These are phyloP conservation scores for Aureobasidium leucospermi DNA, from an alignment of 2,329 filamentous ascomycete species.

Conservation along the genomic window DNA sequence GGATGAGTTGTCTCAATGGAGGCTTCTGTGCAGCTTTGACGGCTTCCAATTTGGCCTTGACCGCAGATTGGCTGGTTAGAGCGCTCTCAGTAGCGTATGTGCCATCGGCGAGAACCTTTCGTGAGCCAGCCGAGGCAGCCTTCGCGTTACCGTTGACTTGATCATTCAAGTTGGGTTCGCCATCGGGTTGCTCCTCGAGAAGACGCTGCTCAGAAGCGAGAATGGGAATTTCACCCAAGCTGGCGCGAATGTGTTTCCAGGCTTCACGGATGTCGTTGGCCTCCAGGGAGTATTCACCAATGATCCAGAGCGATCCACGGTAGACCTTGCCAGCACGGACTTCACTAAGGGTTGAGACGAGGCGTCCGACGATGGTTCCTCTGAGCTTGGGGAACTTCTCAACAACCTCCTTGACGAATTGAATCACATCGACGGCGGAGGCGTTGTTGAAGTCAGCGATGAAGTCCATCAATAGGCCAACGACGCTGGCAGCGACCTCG, in stretches of 20 bases:
- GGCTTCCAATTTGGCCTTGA: conserved; percentile 84
- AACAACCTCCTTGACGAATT: conserved; percentile 97
- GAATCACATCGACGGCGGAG: conserved; percentile 94
- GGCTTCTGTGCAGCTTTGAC: conserved; percentile 97
- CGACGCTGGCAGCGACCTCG: conserved; percentile 92
- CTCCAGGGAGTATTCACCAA: conserved; percentile 93
- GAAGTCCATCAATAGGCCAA: conserved; percentile 97
- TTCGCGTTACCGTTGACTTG: conserved; percentile 78
- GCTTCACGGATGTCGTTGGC: conserved; percentile 91
- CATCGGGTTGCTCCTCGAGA: conserved; percentile 72
- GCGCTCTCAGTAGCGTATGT: conserved; percentile 97
- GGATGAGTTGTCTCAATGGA: conserved; percentile 84
- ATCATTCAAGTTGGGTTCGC: conserved; percentile 54
- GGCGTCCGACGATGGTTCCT: conserved; percentile 74
- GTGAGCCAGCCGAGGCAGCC: conserved; percentile 68
- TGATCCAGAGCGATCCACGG: conserved; percentile 91
- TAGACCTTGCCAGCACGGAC: conserved; percentile 97
- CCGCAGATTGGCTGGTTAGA: conserved; percentile 83
- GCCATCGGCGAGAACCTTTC: conserved; percentile 89
- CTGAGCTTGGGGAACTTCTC: conserved; percentile 93
- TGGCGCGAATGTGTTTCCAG: conserved; percentile 92
- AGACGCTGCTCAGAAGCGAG: conserved; percentile 89
- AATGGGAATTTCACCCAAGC: conserved; percentile 93
- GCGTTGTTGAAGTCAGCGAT: conserved; percentile 97
- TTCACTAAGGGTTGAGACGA: conserved; percentile 85